Evolutionary conservation across 352 stramenopile genomes (phyloP), one percentile per base, ranked within the genome.

Genomic region (Globisporangium polare): DNA sequence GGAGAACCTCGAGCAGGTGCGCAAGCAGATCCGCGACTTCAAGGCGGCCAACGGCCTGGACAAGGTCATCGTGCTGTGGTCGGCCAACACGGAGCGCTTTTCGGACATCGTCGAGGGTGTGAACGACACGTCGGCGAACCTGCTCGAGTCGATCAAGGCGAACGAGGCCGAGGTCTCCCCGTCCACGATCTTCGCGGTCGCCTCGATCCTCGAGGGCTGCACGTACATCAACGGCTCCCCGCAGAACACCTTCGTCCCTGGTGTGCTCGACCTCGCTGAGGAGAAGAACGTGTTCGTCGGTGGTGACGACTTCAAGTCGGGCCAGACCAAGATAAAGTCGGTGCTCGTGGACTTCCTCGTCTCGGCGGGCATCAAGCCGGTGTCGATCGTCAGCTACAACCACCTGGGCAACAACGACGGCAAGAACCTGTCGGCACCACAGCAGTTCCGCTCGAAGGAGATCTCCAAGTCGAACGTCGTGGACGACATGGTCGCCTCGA

Each of bases 361-460:
- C 41, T 97, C 88, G 42, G 97, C 97, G 27, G 97, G 97, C 62
- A 99, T 99, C 77, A 99, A 99, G 80, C 97, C 97, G 20, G 94
- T 97, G 20, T 98, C 92, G 58, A 99, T 99, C 77, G 97, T 99
- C 43, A 98, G 89, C 64, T 99, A 99, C 93, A 99, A 99, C 78
- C 97, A 99, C 83, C 74, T 99, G 56, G 97, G 97, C 39, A 99
- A 99, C 84, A 99, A 99, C 78, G 97, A 99, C 74, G 97, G 97
- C 64, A 99, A 99, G 80, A 99, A 99, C 81, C 74, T 99, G 61
- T 98, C 88, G 60, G 97, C 97, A 5, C 97, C 97, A 15, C 95
- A 98, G 79, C 96, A 99, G 79, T 99, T 99, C 83, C 95, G 97
- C 60, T 98, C 92, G 58, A 99, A 99, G 85, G 97, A 99, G 77